phyloP scores from a whole-genome alignment of 2,329 filamentous ascomycete species.

The Cladosporium sp. region DNA sequence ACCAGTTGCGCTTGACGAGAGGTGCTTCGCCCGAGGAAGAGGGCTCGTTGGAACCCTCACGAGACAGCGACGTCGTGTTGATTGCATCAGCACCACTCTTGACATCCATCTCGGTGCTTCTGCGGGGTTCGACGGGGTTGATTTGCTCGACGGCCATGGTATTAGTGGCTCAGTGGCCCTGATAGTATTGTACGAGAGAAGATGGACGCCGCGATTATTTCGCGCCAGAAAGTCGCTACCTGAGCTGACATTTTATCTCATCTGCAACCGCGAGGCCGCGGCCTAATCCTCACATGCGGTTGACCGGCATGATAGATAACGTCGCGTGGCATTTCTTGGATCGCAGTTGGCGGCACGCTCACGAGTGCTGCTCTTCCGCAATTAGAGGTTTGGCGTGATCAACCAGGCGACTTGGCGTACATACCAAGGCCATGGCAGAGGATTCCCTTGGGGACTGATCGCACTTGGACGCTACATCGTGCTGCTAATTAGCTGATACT shows the following conservation, averaged over 20 bases:
- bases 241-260: conserved; percentile 1
- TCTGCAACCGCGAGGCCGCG: neutral
- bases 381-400: conserved; percentile 8
- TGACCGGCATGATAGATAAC: conserved; percentile 8
- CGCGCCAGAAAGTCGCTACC: neutral
- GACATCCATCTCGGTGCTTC: neutral
- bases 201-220: neutral
- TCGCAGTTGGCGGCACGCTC: neutral
- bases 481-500: too few species aligned
- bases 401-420: conserved; percentile 7
- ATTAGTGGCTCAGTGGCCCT: too few species aligned
- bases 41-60: conserved; percentile 7
- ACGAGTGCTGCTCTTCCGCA: conserved; percentile 3
- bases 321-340: conserved; percentile 4
- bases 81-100: neutral
- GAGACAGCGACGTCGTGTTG: neutral
- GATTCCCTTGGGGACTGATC: neutral
- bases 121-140: neutral
- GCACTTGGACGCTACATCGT: neutral
- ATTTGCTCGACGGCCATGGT: conserved; percentile 12
- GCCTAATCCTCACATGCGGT: neutral
- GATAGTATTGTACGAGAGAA: neutral
- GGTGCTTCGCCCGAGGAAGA: neutral
- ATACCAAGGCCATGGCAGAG: conserved; percentile 9
- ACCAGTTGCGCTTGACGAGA: conserved; percentile 8